A percentile compares a stretch with the other conserved stretches of the same genome.
Conservation (phyloP, 2,329 filamentous ascomycete species). For the Cercospora sp. region DNA sequence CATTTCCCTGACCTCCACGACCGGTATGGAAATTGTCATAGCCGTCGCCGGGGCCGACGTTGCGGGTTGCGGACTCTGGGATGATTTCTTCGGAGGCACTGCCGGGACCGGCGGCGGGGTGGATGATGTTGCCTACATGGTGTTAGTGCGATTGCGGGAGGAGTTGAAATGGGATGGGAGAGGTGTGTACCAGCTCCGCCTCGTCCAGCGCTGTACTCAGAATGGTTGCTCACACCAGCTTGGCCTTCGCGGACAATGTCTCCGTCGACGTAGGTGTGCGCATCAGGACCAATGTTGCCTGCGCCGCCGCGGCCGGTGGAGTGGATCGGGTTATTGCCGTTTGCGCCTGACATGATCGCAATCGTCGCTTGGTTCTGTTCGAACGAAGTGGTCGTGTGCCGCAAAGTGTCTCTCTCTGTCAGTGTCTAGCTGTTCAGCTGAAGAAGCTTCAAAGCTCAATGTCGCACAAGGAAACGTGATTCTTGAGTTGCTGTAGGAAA, state of each 20-base stretch:
- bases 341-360: constrained; percentile 11
- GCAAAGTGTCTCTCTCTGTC: background rate
- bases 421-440: background rate
- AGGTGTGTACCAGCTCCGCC: constrained; percentile 45
- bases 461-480: background rate
- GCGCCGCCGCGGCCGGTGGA: constrained; percentile 61
- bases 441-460: background rate
- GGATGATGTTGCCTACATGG: constrained; percentile 24
- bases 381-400: background rate
- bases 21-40: constrained; percentile 52
- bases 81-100: constrained; percentile 44
- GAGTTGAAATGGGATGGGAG: constrained; percentile 33
- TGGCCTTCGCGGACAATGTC: constrained; percentile 50
- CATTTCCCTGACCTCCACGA: constrained; percentile 51
- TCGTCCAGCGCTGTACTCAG: constrained; percentile 43
- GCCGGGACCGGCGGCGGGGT: constrained; percentile 8
- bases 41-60: constrained; percentile 27
- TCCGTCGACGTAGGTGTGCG: constrained; percentile 48
- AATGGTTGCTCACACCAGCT: constrained; percentile 40
- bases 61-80: constrained; percentile 46
- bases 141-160: constrained; percentile 34
- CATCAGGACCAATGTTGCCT: constrained; percentile 58
- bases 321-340: constrained; percentile 29
- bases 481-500: background rate
- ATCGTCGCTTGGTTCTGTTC: background rate